phyloP scores from a whole-genome alignment of 768 basidiomycete species.

The Bullera alba region DNA sequence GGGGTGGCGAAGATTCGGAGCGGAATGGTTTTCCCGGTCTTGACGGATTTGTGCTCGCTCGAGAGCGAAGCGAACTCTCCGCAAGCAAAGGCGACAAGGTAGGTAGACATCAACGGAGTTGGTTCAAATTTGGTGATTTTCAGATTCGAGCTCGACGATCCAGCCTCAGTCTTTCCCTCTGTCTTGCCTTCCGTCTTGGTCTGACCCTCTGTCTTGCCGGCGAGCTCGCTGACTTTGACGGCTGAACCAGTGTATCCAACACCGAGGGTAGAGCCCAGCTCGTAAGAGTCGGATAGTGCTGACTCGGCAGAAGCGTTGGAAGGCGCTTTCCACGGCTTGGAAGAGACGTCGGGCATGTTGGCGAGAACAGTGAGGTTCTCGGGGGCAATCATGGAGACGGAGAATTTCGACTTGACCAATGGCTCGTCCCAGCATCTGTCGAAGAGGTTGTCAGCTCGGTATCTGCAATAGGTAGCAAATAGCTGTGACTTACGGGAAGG shows the following conservation, averaged over 20 bases:
- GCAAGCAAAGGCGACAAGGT: conserved; percentile 81
- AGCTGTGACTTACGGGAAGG: conserved; percentile 54
- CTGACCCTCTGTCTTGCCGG: conserved; percentile 39
- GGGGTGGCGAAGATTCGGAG: conserved; percentile 78
- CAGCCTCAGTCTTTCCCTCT: conserved; percentile 40
- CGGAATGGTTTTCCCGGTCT: conserved; percentile 72
- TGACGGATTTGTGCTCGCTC: conserved; percentile 66
- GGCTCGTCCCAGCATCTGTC: conserved; percentile 81
- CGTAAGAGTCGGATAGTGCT: conserved; percentile 30
- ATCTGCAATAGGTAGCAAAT: background rate
- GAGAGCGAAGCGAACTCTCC: conserved; percentile 60
- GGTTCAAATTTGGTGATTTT: conserved; percentile 73
- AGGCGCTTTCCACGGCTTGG: conserved; percentile 49
- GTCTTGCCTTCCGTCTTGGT: conserved; percentile 47
- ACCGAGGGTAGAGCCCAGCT: conserved; percentile 33
- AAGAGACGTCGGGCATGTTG: conserved; percentile 76
- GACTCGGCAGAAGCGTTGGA: conserved; percentile 28
- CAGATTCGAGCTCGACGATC: conserved; percentile 51
- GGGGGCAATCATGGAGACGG: conserved; percentile 71
- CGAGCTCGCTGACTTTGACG: conserved; percentile 40
- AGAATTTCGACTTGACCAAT: conserved; percentile 68
- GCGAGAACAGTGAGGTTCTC: conserved; percentile 66
- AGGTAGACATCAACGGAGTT: conserved; percentile 76
- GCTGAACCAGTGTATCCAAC: conserved; percentile 12
- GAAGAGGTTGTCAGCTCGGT: background rate